Evolutionary conservation across 305 asterid species (phyloP), one percentile per base, ranked within the genome.

Genomic region (Ilex paraguariensis): DNA sequence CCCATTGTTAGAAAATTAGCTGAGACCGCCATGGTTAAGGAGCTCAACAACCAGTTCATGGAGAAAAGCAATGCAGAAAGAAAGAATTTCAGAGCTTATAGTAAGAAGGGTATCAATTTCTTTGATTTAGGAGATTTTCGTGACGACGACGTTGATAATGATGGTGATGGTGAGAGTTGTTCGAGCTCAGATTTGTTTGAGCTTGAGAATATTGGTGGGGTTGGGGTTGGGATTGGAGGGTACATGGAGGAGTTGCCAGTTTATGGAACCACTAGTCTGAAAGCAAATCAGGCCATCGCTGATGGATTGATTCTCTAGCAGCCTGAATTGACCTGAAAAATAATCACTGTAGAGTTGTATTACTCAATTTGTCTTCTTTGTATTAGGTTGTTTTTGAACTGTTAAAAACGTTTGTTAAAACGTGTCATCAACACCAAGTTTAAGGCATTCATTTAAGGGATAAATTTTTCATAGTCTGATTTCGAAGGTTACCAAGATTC

Each of bases 111-210:
- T 16, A 13, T 54, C 7, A 77, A 73, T 46, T 72, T 75, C 45
- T 68, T 75, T 40, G 87, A 68, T 31, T 50, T 61, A 31, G 66
- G 81, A 63, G 82, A 79, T 30, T 62, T 59, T 58, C 54, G 73
- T 54, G 68, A 80, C 28, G 59, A 61, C 13, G 79, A 81, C 33
- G 64, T 60, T 16, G 83, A 73, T 5, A 84, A 77, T 39, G 69
- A 59, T 21, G 63, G 72, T 53, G 85, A 77, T 51, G 66, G 49
- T 46, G 61, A 57, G 78, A 89, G 97, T 53, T 87, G 97, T 62
- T 73, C 85, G 4, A 91, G 98, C 61, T 91, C 98, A 5, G 98
- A 91, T 85, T 84, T 89, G 33, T 87, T 91, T 56, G 98, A 91
- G 79, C 96, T 91, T 8, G 89, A 87, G 54, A 84, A 79, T 45